Percentiles rank a stretch among this genome's conserved stretches.
Evolutionary conservation across 805 yeast species (phyloP).

Genomic region (Ogataea methanolica): DNA sequence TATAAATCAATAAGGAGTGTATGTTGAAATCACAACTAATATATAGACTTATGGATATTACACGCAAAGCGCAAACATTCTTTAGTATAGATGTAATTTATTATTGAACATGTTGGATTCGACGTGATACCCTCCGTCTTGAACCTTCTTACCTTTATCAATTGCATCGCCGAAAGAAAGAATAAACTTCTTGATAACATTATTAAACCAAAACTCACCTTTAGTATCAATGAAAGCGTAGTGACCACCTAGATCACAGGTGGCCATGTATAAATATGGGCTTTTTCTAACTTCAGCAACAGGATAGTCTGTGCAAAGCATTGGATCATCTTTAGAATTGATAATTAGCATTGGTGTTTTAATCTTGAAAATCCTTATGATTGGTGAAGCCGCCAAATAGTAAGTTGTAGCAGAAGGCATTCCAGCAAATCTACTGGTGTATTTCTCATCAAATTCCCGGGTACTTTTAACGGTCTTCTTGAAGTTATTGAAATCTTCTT

Average conservation of each 20-base stretch:
- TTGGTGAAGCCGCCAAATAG: constrained; percentile 62
- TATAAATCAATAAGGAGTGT: too few species aligned
- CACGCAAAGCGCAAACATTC: neutral
- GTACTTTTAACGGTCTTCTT: constrained; percentile 36
- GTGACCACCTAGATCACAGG: constrained; percentile 70
- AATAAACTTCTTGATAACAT: constrained; percentile 38
- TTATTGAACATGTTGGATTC: constrained; percentile 16
- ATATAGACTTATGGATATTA: too few species aligned
- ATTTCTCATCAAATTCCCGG: constrained; percentile 54
- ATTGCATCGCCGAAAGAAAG: constrained; percentile 29
- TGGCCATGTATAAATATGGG: constrained; percentile 53
- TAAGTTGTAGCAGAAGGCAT: constrained; percentile 58
- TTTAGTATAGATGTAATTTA: constrained; percentile 11
- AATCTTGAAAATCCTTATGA: constrained; percentile 48
- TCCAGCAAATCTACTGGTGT: constrained; percentile 61
- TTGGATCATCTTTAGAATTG: constrained; percentile 65
- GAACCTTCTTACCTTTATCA: constrained; percentile 7
- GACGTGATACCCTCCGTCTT: constrained; percentile 18
- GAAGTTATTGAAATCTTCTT: constrained; percentile 26
- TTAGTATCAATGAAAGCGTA: constrained; percentile 45
- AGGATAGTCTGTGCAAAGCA: constrained; percentile 53
- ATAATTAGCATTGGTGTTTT: constrained; percentile 60
- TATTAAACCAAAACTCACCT: constrained; percentile 44
- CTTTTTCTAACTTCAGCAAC: constrained; percentile 42
- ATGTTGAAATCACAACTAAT: too few species aligned